A percentile compares a stretch with the other conserved stretches of the same genome.
Conservation (phyloP, 2,329 filamentous ascomycete genomes). For the Beauveria sp. region DNA sequence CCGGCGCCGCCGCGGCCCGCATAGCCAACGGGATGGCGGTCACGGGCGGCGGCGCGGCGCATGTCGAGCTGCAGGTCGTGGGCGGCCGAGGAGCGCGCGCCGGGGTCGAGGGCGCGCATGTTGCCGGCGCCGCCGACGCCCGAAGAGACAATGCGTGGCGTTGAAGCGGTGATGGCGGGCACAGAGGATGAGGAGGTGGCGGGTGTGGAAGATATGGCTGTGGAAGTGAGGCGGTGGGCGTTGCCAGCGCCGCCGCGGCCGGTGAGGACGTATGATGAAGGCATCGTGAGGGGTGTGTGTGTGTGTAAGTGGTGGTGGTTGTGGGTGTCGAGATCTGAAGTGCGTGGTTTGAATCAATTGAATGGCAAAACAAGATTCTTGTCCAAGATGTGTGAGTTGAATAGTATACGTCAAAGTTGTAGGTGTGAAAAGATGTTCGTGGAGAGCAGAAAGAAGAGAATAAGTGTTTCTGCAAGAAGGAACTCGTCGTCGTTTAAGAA, state of each 20-base stretch:
- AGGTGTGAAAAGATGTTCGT: no score
- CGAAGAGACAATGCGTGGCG: slow-evolving; percentile 49
- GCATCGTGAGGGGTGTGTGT: slow-evolving; percentile 30
- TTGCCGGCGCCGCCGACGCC: slow-evolving; percentile 64
- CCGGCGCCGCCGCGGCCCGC: slow-evolving; percentile 61
- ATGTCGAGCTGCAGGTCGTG: slow-evolving; percentile 42
- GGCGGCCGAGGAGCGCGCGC: slow-evolving; percentile 37
- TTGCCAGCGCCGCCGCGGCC: slow-evolving; percentile 51
- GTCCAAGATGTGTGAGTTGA: not conserved
- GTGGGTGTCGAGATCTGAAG: slow-evolving; percentile 20
- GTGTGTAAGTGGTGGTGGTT: slow-evolving; percentile 35
- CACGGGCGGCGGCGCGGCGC: slow-evolving; percentile 34
- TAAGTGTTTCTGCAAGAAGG: not conserved
- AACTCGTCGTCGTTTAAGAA: not conserved
- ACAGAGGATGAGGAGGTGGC: slow-evolving; percentile 23
- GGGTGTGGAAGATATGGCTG: slow-evolving; percentile 13
- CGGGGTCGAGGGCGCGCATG: slow-evolving; percentile 41
- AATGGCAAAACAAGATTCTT: not conserved
- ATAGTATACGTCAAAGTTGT: no score
- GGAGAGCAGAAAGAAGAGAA: not conserved
- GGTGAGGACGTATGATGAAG: slow-evolving; percentile 38
- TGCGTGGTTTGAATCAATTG: not conserved
- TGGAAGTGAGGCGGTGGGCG: slow-evolving; percentile 41
- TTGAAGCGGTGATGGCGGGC: slow-evolving; percentile 24
- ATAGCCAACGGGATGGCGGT: slow-evolving; percentile 45